Percentiles rank a stretch among this genome's conserved stretches.
phyloP scores from a whole-genome alignment of 2,329 filamentous ascomycete genomes.

The Apiospora hydei region DNA sequence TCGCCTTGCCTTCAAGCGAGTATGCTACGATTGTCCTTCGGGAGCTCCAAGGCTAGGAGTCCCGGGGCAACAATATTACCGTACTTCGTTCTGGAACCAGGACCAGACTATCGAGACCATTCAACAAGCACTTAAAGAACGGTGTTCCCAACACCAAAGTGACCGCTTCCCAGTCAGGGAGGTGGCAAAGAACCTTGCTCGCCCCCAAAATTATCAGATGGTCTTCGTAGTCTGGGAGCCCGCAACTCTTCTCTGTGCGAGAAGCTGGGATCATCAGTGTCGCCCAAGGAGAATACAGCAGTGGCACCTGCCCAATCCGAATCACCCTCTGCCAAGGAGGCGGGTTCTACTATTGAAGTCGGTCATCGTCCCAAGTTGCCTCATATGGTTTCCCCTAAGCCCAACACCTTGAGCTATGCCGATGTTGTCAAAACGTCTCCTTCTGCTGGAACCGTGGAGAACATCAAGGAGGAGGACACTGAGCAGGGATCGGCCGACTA shows the following conservation, averaged over 20 bases:
- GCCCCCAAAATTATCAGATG: not conserved
- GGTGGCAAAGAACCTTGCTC: not conserved
- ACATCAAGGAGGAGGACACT: not conserved
- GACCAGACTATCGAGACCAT: not conserved
- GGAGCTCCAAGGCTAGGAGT: conserved; percentile 40
- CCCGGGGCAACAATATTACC: conserved; percentile 6
- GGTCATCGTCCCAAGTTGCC: not conserved
- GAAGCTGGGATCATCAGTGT: not conserved
- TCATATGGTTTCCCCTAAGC: not conserved
- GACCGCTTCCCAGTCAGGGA: not conserved
- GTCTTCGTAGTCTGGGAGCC: not conserved
- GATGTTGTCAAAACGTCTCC: not conserved
- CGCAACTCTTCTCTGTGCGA: not conserved
- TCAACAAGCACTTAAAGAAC: not conserved
- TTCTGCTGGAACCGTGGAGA: not conserved
- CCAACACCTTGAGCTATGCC: not conserved
- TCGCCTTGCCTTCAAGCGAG: conserved; percentile 43
- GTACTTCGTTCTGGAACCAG: not conserved
- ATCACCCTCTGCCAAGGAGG: not conserved
- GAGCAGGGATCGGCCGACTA: not conserved
- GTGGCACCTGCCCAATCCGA: not conserved
- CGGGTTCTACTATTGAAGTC: not conserved
- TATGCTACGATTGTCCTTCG: conserved; percentile 45
- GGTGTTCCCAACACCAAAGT: not conserved
- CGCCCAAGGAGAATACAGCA: not conserved